A percentile compares a stretch with the other conserved stretches of the same genome.
phyloP scores from a whole-genome alignment of 139 green algal species.

The Choricystis sp. region DNA sequence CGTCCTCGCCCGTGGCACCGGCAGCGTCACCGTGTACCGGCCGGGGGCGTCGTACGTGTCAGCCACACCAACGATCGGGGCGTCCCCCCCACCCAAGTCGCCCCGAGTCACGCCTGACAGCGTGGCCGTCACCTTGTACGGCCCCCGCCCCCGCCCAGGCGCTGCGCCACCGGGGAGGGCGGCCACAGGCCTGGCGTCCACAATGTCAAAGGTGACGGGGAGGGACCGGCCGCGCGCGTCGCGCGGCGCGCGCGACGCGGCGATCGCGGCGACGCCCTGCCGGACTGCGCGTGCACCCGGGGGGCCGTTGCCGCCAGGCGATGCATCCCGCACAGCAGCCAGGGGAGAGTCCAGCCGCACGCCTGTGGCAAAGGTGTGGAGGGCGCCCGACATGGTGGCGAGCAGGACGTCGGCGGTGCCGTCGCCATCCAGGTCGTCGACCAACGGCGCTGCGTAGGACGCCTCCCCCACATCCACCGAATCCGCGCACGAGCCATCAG shows the following conservation, averaged over 20 bases:
- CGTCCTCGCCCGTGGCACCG: constrained; percentile 46
- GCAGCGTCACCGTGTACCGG: constrained; percentile 53
- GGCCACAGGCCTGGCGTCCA: constrained; percentile 19
- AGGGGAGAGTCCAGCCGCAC: constrained; percentile 37
- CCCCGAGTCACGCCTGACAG: constrained; percentile 46
- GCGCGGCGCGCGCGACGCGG: constrained; percentile 22
- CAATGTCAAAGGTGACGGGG: constrained; percentile 39
- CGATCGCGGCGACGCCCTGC: constrained; percentile 53
- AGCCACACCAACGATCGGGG: constrained; percentile 64
- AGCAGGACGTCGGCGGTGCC: constrained; percentile 67
- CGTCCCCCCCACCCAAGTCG: constrained; percentile 48
- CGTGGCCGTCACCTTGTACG: constrained; percentile 55
- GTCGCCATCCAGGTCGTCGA: constrained; percentile 73
- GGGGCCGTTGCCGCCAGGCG: constrained; percentile 34
- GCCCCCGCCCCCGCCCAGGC: constrained; percentile 12
- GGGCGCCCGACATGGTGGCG: constrained; percentile 52
- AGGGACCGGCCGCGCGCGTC: constrained; percentile 65
- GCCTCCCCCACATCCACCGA: constrained; percentile 81
- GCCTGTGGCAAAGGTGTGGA: constrained; percentile 70
- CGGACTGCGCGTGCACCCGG: constrained; percentile 17
- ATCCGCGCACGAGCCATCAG: constrained; percentile 58
- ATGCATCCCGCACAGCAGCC: constrained; percentile 4
- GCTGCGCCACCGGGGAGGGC: not conserved
- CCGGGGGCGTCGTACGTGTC: constrained; percentile 49
- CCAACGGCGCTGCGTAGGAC: constrained; percentile 42